phyloP scores from a whole-genome alignment of 495 filamentous ascomycete species.

The Trypethelium eluteriae region DNA sequence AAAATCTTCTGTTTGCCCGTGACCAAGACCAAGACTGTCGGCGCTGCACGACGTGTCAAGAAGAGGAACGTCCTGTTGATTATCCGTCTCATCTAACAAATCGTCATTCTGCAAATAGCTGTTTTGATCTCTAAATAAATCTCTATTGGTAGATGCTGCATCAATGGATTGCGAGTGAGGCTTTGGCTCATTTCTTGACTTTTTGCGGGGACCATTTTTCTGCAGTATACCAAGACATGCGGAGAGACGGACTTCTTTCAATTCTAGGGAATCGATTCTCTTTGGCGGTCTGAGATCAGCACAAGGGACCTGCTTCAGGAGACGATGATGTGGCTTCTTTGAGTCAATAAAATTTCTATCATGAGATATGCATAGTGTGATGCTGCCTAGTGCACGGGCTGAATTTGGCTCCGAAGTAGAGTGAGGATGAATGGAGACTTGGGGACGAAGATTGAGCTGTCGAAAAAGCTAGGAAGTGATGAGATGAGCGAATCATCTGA shows the following conservation, averaged over 20 bases:
- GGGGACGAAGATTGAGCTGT: conserved; percentile 8
- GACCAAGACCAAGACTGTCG: not conserved
- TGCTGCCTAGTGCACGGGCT: conserved; percentile 16
- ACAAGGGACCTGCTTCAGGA: conserved; percentile 19
- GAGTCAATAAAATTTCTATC: conserved; percentile 1
- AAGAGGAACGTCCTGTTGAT: not conserved
- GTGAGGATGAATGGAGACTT: conserved; percentile 5
- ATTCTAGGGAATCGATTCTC: conserved; percentile 13
- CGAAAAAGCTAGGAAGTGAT: conserved; percentile 7
- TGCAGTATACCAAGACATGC: conserved; percentile 15
- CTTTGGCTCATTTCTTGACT: conserved; percentile 8
- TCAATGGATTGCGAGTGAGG: not conserved
- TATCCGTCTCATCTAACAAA: not conserved
- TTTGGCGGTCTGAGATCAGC: conserved; percentile 24
- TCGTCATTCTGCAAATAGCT: not conserved
- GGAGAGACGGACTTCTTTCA: conserved; percentile 17
- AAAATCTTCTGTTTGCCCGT: not conserved
- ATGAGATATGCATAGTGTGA: conserved; percentile 18
- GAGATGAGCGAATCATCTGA: not conserved
- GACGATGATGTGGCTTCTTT: conserved; percentile 14
- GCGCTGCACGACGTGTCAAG: not conserved
- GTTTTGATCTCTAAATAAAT: not conserved
- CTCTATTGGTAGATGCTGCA: not conserved
- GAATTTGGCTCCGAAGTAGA: not conserved
- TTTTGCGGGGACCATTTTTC: not conserved